Percentiles rank a stretch among this genome's conserved stretches.
Evolutionary conservation across 2,329 filamentous ascomycete genomes (phyloP).

Genomic region (Colletotrichum sp.): DNA sequence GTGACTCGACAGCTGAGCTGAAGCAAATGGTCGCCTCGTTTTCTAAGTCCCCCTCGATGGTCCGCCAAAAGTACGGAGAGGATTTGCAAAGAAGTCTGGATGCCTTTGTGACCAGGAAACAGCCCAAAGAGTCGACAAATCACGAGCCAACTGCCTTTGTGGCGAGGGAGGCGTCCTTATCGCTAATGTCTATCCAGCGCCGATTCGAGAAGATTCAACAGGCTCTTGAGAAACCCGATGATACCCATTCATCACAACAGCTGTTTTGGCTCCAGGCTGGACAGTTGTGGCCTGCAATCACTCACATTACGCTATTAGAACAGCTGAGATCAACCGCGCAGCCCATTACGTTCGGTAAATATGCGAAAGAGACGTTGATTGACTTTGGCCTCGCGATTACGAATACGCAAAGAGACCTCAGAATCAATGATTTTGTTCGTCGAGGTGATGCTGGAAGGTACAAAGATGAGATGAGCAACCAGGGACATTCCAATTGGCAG

Average conservation of each 20-base stretch:
- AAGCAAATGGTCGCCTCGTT: conserved; percentile 35
- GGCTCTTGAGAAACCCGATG: background rate
- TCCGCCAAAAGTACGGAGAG: conserved; percentile 42
- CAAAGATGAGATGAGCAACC: conserved; percentile 48
- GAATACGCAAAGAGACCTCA: conserved; percentile 46
- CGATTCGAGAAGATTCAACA: background rate
- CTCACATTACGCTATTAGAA: conserved; percentile 47
- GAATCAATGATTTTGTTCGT: conserved; percentile 40
- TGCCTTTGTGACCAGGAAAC: conserved; percentile 25
- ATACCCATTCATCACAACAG: conserved; percentile 15
- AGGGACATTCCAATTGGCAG: conserved; percentile 63
- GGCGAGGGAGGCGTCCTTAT: background rate
- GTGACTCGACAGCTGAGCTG: conserved; percentile 20
- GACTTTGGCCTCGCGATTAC: conserved; percentile 49
- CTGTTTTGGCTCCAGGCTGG: conserved; percentile 46
- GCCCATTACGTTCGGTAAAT: conserved; percentile 31
- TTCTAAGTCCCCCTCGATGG: conserved; percentile 30
- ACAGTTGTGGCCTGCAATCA: conserved; percentile 51
- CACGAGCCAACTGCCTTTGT: background rate
- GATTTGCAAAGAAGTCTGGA: conserved; percentile 30
- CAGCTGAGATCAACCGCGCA: conserved; percentile 44
- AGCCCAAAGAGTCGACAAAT: background rate
- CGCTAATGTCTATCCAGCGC: background rate
- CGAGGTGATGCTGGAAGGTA: conserved; percentile 30
- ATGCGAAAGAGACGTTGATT: conserved; percentile 45